phyloP scores from a whole-genome alignment of 2,329 filamentous ascomycete genomes.

The Bipolaris oryzae region DNA sequence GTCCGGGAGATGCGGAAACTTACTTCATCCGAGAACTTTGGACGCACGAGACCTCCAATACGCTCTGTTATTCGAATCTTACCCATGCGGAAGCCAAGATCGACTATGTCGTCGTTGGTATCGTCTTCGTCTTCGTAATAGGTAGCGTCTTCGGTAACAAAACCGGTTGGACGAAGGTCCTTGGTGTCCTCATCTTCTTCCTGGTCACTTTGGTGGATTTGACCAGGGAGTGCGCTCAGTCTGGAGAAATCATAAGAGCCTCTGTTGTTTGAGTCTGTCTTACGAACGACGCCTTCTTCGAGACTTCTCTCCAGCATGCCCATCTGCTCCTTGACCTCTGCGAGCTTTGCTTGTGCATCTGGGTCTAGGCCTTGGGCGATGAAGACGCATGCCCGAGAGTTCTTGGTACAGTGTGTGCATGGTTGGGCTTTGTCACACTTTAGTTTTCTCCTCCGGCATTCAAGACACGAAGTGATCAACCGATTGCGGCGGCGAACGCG shows the following conservation, averaged over 20 bases:
- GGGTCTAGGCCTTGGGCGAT: constrained; percentile 72
- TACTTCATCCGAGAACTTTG: constrained; percentile 74
- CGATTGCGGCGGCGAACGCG: constrained; percentile 47
- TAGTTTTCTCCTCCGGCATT: constrained; percentile 70
- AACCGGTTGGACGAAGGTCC: constrained; percentile 65
- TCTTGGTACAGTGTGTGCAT: constrained; percentile 69
- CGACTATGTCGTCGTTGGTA: constrained; percentile 72
- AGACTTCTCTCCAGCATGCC: constrained; percentile 72
- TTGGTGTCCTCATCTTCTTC: constrained; percentile 62
- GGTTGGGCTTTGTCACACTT: constrained; percentile 78
- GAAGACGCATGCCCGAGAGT: constrained; percentile 63
- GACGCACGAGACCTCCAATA: constrained; percentile 73
- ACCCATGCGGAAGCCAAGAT: constrained; percentile 73
- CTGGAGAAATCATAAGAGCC: constrained; percentile 1
- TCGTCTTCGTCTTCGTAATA: constrained; percentile 68
- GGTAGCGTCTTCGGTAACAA: constrained; percentile 68
- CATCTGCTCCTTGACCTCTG: constrained; percentile 80
- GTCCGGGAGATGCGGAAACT: constrained; percentile 19
- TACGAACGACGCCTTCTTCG: constrained; percentile 69
- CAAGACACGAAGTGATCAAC: constrained; percentile 48
- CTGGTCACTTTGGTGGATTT: constrained; percentile 60
- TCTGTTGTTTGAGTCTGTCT: constrained; percentile 22
- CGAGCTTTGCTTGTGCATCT: constrained; percentile 70
- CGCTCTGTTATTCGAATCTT: constrained; percentile 75
- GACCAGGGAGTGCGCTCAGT: constrained; percentile 28